Conservation (phyloP, 2,329 filamentous ascomycete species). For the Ceratocystiopsis sp. region DNA sequence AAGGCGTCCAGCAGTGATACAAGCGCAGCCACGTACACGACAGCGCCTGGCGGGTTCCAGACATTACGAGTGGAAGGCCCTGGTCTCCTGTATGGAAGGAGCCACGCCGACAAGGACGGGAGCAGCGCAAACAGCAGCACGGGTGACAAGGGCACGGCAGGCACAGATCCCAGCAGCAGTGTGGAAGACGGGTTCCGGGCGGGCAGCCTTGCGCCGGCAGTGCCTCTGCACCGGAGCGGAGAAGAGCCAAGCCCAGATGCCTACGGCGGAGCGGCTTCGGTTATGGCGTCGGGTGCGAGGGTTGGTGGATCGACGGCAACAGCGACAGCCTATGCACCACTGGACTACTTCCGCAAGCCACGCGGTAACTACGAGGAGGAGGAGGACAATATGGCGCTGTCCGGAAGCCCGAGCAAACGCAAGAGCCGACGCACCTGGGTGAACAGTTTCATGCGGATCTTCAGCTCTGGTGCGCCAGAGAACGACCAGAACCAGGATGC, state of each 20-base stretch:
- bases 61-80: constrained; percentile 37
- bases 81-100: constrained; percentile 20
- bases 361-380: constrained; percentile 13
- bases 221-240: not conserved
- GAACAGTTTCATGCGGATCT: constrained; percentile 48
- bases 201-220: not conserved
- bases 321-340: not conserved
- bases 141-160: not conserved
- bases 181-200: not conserved
- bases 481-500: too few relatives aligned
- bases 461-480: constrained; percentile 18
- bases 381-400: constrained; percentile 14
- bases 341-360: not conserved
- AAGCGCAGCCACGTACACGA: constrained; percentile 4
- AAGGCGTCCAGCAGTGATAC: constrained; percentile 9
- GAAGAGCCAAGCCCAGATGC: not conserved
- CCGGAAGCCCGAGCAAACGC: constrained; percentile 38
- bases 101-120: constrained; percentile 11
- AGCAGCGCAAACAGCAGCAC: not conserved
- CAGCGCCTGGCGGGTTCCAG: constrained; percentile 32
- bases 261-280: constrained; percentile 1
- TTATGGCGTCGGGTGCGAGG: not conserved
- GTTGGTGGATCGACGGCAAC: not conserved
- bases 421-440: constrained; percentile 47
- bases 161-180: not conserved